These are phyloP conservation scores for Phaeophleospora eucalypticola DNA, from an alignment of 2,329 filamentous ascomycete species.

Conservation along the genomic window DNA sequence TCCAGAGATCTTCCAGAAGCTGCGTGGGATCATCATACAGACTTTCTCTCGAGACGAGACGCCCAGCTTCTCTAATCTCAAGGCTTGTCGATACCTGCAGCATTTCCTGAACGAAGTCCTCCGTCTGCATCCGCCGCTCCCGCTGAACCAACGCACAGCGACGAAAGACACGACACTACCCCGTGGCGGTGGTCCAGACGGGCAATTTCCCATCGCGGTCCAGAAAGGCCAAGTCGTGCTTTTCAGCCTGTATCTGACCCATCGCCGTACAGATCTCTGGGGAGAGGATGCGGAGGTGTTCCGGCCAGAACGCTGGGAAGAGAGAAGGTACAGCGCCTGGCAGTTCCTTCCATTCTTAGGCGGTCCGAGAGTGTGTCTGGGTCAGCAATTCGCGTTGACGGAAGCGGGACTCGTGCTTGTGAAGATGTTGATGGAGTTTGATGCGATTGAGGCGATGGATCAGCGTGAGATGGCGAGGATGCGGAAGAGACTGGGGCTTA, in stretches of 20 bases:
- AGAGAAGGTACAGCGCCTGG: slow-evolving; percentile 25
- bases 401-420: slow-evolving; percentile 71
- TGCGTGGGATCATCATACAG: slow-evolving; percentile 24
- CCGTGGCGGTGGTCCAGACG: slow-evolving; percentile 47
- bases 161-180: slow-evolving; percentile 50
- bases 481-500: slow-evolving; percentile 26
- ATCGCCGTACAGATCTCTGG: slow-evolving; percentile 47
- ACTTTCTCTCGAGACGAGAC: slow-evolving; percentile 15
- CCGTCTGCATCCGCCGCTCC: slow-evolving; percentile 53
- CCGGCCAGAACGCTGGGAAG: slow-evolving; percentile 46
- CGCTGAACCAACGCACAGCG: slow-evolving; percentile 50
- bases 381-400: slow-evolving; percentile 70
- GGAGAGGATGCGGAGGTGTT: slow-evolving; percentile 48
- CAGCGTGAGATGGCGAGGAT: slow-evolving; percentile 27
- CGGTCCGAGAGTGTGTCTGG: slow-evolving; percentile 32
- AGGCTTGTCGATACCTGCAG: slow-evolving; percentile 36
- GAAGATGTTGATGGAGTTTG: slow-evolving; percentile 67
- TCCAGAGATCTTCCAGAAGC: slow-evolving; percentile 27
- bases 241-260: slow-evolving; percentile 48
- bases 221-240: slow-evolving; percentile 44
- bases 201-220: slow-evolving; percentile 48
- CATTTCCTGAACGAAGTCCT: slow-evolving; percentile 63
- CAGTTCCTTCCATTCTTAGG: slow-evolving; percentile 37
- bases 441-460: slow-evolving; percentile 34
- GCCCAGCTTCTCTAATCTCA: slow-evolving; percentile 36